Evolutionary conservation across 2,329 filamentous ascomycete species (phyloP).

Genomic region (Mycocentrospora acerina): DNA sequence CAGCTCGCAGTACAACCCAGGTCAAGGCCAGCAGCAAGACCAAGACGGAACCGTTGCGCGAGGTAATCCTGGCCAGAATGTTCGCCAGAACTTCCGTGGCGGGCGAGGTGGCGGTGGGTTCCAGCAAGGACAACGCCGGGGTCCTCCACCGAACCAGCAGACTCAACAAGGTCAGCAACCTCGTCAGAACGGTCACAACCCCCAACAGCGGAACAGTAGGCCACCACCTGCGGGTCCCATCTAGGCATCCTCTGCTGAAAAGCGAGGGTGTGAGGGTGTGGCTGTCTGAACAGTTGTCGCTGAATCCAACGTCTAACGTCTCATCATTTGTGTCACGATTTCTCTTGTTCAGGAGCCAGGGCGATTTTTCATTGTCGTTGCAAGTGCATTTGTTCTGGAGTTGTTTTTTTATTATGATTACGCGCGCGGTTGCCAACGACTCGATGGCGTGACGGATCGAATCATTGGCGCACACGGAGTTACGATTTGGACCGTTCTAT

Average conservation of each 20-base stretch:
- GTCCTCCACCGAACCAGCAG: slow-evolving; percentile 28
- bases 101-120: slow-evolving; percentile 39
- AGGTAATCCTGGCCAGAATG: slow-evolving; percentile 25
- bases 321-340: slow-evolving; percentile 28
- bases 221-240: slow-evolving; percentile 35
- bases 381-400: slow-evolving; percentile 31
- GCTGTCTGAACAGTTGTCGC: slow-evolving; percentile 36
- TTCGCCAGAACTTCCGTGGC: slow-evolving; percentile 33
- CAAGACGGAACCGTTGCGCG: slow-evolving; percentile 26
- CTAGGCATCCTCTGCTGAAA: slow-evolving; percentile 21
- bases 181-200: slow-evolving; percentile 39
- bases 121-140: slow-evolving; percentile 30
- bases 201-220: slow-evolving; percentile 36
- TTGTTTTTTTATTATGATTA: slow-evolving; percentile 33
- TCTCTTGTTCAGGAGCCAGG: slow-evolving; percentile 31
- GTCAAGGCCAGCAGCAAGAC: slow-evolving; percentile 26
- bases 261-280: slow-evolving; percentile 8
- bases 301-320: slow-evolving; percentile 18
- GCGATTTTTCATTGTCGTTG: slow-evolving; percentile 23
- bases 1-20: slow-evolving; percentile 46
- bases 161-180: slow-evolving; percentile 27
- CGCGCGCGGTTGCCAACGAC: slow-evolving; percentile 33
- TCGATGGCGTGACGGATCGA: slow-evolving; percentile 40
- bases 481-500: slow-evolving; percentile 34
- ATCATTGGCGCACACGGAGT: slow-evolving; percentile 37